Percentiles rank a stretch among this genome's conserved stretches.
Evolutionary conservation across 352 stramenopile species (phyloP).

Genomic region (Aphanomyces astaci): DNA sequence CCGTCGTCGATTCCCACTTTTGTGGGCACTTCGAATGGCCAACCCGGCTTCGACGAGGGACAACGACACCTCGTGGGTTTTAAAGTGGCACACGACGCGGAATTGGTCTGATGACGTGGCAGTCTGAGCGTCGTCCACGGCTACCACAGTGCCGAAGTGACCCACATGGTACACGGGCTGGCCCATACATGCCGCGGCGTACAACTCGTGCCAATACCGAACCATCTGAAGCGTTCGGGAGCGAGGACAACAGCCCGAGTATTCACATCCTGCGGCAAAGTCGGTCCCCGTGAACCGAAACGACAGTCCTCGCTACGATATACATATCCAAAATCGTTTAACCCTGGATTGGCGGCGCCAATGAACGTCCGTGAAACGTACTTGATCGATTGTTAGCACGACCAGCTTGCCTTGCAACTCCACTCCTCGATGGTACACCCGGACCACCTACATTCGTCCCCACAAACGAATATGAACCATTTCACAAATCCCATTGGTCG

Average conservation of each 20-base stretch:
- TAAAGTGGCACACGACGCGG: neutral
- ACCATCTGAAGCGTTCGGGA: neutral
- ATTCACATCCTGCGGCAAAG: neutral
- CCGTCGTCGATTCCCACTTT: too few relatives aligned
- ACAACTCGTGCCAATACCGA: neutral
- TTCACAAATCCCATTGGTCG: too few relatives aligned
- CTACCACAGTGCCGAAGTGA: neutral
- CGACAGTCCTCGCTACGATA: neutral
- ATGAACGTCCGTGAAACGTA: too few relatives aligned
- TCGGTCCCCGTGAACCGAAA: slow-evolving; percentile 15
- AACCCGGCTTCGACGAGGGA: neutral
- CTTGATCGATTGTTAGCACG: slow-evolving; percentile 10
- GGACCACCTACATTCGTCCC: neutral
- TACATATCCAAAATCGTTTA: neutral
- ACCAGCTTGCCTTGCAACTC: slow-evolving; percentile 1
- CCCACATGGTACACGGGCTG: neutral
- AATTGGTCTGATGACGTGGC: neutral
- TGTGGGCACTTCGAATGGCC: neutral
- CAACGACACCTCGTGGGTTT: neutral
- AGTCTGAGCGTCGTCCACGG: neutral
- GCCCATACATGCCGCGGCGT: neutral
- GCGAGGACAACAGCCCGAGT: slow-evolving; percentile 6
- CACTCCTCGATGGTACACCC: neutral
- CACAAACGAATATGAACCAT: too few relatives aligned
- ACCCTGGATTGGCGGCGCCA: neutral